phyloP scores from a whole-genome alignment of 2,329 filamentous ascomycete species.

The Periconia sp. region DNA sequence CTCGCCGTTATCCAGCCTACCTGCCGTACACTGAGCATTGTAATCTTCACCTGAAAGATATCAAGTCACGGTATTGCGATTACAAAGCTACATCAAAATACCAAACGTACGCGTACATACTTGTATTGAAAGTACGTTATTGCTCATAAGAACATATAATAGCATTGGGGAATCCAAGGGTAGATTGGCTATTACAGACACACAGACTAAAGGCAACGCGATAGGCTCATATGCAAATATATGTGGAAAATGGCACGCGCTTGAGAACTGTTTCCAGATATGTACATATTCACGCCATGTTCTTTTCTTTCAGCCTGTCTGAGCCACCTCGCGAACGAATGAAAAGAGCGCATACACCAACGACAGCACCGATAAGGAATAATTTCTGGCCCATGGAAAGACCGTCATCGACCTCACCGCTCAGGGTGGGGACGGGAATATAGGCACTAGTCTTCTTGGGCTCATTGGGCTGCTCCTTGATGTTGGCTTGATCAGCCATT shows the following conservation, averaged over 20 bases:
- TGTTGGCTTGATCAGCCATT: conserved; percentile 21
- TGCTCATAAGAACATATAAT: too few relatives aligned
- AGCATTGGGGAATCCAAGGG: too few relatives aligned
- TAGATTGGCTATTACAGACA: neutral
- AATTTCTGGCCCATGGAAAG: conserved; percentile 50
- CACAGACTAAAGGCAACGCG: neutral
- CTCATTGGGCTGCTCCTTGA: conserved; percentile 29
- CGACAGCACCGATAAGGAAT: conserved; percentile 47
- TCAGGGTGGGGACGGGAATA: conserved; percentile 18
- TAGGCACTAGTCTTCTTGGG: conserved; percentile 19
- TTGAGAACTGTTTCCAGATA: neutral
- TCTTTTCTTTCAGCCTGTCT: conserved; percentile 40
- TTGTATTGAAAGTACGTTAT: too few relatives aligned
- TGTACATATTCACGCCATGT: conserved; percentile 35
- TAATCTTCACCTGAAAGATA: too few relatives aligned
- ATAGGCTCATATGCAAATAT: neutral
- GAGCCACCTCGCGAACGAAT: conserved; percentile 38
- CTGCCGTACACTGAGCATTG: too few relatives aligned
- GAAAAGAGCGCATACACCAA: conserved; percentile 46
- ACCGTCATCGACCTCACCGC: conserved; percentile 31
- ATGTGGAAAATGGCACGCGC: neutral
- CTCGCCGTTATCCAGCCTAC: too few relatives aligned
- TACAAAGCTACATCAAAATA: too few relatives aligned
- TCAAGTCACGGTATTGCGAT: too few relatives aligned
- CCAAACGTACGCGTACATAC: too few relatives aligned